Conservation (phyloP, 345 rosid genomes). For the Gossypium raimondii region DNA sequence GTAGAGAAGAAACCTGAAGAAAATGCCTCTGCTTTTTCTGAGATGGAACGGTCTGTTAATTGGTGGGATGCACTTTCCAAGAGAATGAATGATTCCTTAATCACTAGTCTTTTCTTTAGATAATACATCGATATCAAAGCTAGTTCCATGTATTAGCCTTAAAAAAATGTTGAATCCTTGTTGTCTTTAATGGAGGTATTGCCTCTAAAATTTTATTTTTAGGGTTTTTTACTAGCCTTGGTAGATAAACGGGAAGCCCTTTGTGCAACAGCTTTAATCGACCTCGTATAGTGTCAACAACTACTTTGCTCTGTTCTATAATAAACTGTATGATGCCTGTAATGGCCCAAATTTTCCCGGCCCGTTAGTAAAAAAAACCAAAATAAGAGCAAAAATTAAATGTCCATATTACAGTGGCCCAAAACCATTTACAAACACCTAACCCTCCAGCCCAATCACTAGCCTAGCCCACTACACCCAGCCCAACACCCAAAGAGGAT, state of each 20-base stretch:
- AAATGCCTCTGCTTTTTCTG: slow-evolving; percentile 36
- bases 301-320: not conserved
- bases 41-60: slow-evolving; percentile 37
- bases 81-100: not conserved
- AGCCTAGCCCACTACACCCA: too few species aligned
- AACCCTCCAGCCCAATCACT: too few species aligned
- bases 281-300: too few species aligned
- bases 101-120: not conserved
- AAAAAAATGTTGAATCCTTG: not conserved
- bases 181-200: not conserved
- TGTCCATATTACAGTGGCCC: too few species aligned
- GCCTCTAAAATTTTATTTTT: not conserved
- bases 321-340: not conserved
- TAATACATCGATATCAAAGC: not conserved
- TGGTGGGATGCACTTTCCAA: slow-evolving; percentile 46
- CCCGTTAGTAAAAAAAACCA: too few species aligned
- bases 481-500: too few species aligned
- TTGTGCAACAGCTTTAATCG: not conserved
- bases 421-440: too few species aligned
- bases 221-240: not conserved
- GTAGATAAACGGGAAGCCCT: not conserved
- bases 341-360: too few species aligned
- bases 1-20: slow-evolving; percentile 32
- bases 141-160: not conserved
- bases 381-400: too few species aligned